phyloP scores from a whole-genome alignment of 179 eudicot genomes.

The Spergularia azorica region DNA sequence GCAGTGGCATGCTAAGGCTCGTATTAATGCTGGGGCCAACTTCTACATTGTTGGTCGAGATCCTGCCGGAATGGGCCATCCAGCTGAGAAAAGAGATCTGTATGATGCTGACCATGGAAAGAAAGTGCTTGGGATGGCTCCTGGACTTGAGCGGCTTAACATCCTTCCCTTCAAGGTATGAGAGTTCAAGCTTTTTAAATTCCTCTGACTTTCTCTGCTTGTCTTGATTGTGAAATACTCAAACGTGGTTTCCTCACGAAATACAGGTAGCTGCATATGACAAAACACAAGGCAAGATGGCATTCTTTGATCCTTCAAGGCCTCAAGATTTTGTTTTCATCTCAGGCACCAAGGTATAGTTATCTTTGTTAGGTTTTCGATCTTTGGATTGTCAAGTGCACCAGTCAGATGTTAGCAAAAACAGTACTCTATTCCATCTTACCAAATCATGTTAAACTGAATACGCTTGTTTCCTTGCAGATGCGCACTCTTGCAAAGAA shows the following conservation, averaged over 20 bases:
- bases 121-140: slow-evolving; percentile 95
- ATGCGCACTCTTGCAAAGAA: slow-evolving; percentile 84
- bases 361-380: neutral
- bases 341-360: slow-evolving; percentile 82
- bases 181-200: neutral
- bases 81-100: slow-evolving; percentile 82
- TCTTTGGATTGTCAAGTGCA: neutral
- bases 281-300: slow-evolving; percentile 77
- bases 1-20: slow-evolving; percentile 99
- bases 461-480: slow-evolving; percentile 32
- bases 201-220: neutral
- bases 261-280: slow-evolving; percentile 90
- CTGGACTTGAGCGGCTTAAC: slow-evolving; percentile 87
- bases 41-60: slow-evolving; percentile 93
- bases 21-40: slow-evolving; percentile 97
- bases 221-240: neutral
- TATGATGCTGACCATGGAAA: slow-evolving; percentile 97
- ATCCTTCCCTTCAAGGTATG: slow-evolving; percentile 90
- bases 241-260: neutral
- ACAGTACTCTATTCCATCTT: neutral
- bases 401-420: neutral
- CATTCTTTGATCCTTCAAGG: slow-evolving; percentile 96
- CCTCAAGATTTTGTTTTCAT: slow-evolving; percentile 89
- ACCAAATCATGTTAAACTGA: neutral
- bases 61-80: slow-evolving; percentile 98